Conservation (phyloP, 345 rosid species). For the Eucalyptus cladocalyx region DNA sequence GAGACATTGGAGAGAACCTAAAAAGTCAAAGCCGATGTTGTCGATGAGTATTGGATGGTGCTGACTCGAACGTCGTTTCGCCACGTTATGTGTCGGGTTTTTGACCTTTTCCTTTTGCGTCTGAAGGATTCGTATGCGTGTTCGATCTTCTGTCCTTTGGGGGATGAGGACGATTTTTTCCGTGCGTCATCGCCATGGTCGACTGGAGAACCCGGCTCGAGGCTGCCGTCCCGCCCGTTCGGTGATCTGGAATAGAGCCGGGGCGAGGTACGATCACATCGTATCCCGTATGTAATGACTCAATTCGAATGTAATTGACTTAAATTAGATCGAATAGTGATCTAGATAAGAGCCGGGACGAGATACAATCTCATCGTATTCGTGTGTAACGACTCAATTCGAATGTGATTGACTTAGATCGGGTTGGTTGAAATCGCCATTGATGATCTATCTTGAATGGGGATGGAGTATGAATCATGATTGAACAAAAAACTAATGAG, state of each 20-base stretch:
- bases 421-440: fast-evolving
- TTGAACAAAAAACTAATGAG: neutral
- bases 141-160: neutral
- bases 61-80: neutral
- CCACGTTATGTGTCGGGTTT: neutral
- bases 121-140: neutral
- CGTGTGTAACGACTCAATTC: neutral
- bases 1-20: fast-evolving
- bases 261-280: fast-evolving
- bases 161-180: neutral
- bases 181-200: neutral
- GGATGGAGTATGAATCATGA: neutral
- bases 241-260: neutral
- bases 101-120: neutral
- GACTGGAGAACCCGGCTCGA: neutral
- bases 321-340: no score
- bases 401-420: neutral
- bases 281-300: fast-evolving
- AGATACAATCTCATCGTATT: fast-evolving
- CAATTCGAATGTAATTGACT: neutral
- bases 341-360: neutral
- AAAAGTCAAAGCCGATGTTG: neutral
- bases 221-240: neutral
- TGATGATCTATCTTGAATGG: neutral
- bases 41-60: neutral